Evolutionary conservation across 148 eudicot species (phyloP), one percentile per base, ranked within the genome.

Genomic region (Vaccinium darrowii): DNA sequence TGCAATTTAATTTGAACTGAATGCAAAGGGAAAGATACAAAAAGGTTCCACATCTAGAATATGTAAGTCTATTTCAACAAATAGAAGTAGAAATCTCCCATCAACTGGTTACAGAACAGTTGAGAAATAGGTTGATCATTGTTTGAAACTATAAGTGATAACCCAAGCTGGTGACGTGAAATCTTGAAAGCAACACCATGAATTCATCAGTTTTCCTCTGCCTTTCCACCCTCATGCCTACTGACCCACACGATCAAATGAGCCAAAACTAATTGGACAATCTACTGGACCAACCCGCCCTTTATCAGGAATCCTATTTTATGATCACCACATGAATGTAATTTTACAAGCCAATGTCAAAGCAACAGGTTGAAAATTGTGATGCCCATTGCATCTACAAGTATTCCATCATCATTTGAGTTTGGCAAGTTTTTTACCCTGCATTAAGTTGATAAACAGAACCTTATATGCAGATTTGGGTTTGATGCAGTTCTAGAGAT

Each of bases 61-160:
- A 69, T 51, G 30, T 23, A 54, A 56, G 23, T 21, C 3, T 16
- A 80, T 23, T 23, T 79, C 47, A 81, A 67, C 33, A 33, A 56
- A 54, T 53, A 72, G 27, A 36, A 21, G 30, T 69, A 69, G 57
- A 39, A n/a, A 43, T 79, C 60, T 19, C n/a, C 83, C 54, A 62
- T 39, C 33, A 60, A 39, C 3, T 81, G 30, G 30, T 49, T 23
- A 39, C 52, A 9, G 65, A 56, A 83, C 8, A 21, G 71, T 60
- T 12, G 7, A 76, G 62, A 51, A 13, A 18, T 58, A 14, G 50
- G 57, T 76, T 23, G 25, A 57, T 50, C 53, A 43, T 39, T 15
- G n/a, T 76, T 47, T 84, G 81, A 76, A 79, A 16, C 78, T 76
- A 47, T 52, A n/a, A 9, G 71, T 23, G 39, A 83, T 57, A 11